Base-by-base conservation (phyloP, 441 rosid genomes). In the Iberis amara region DNA sequence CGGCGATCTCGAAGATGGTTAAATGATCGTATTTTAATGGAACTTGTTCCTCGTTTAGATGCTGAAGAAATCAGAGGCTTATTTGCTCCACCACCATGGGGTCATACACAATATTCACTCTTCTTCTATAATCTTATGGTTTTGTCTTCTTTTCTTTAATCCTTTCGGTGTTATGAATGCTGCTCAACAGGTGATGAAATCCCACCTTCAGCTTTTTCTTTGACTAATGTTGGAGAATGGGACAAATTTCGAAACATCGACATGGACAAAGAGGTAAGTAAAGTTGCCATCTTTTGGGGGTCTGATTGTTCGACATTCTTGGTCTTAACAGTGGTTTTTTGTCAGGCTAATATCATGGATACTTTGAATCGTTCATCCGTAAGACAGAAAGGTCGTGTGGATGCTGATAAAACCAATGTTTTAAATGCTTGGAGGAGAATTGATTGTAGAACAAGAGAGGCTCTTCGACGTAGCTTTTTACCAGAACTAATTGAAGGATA, bases 21-120 rank as follows among this genome's bases (percentile, higher is more conserved):
- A 57, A 89, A 83, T 71, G 97, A 89, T 76, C 88, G 89, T 12
- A 71, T 89, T 56, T 70, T 89, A 49, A 83, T 89, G 95, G 97
- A 89, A 65, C 97, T 89, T 60, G 95, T 89, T 64, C 97, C 97
- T 50, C 85, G 87, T 40, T 70, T 89, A 53, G 77, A 83, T 75
- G 94, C 82, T 0, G 76, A 82, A 27, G 95, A 89, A 73, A 79
- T 89, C 44, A 82, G 80, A 70, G 95, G 95, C 66, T 75, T 89
- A 73, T 89, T 89, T 82, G 86, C 97, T 47, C 97, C 97, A 46
- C 97, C 97, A 6, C 97, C 97, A 7, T 89, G 88, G 86, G 97
- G 97, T 83, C 79, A 12, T 24, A n/a, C n/a, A n/a, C n/a, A 3
- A 36, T 7, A 32, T 18, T 18, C 1, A 18, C 21, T 18, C 3